These are phyloP conservation scores for Clarireedia homoeocarpa DNA, from an alignment of 2,329 filamentous ascomycete genomes.

Conservation along the genomic window DNA sequence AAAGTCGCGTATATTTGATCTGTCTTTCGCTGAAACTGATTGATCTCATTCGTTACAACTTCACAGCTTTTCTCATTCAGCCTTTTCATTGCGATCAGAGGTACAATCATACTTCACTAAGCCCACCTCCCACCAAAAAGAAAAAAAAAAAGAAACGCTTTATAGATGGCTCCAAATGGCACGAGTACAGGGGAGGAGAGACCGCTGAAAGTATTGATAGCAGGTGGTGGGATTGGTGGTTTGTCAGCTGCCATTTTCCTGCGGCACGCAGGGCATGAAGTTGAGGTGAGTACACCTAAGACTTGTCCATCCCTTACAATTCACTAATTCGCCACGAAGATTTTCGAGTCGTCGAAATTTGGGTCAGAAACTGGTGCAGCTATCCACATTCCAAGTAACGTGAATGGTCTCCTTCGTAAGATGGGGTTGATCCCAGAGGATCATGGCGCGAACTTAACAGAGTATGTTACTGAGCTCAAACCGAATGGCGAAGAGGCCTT, in stretches of 20 bases:
- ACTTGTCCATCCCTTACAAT: no score
- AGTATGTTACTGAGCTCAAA: conserved; percentile 8
- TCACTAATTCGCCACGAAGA: conserved; percentile 24
- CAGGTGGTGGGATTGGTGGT: conserved; percentile 43
- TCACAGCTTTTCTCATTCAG: background rate
- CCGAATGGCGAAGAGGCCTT: conserved; percentile 1
- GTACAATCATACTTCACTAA: no score
- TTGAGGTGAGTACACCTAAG: conserved; percentile 7
- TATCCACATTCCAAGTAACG: conserved; percentile 55
- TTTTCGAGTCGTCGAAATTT: conserved; percentile 49
- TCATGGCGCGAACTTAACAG: conserved; percentile 26
- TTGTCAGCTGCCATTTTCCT: conserved; percentile 42
- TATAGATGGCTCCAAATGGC: background rate
- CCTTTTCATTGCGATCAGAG: background rate
- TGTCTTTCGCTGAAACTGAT: background rate
- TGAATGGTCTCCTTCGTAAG: conserved; percentile 45
- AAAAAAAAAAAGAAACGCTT: background rate
- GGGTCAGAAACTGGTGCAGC: conserved; percentile 51
- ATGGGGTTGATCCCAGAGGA: conserved; percentile 36
- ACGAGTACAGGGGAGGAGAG: background rate
- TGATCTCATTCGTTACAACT: no score
- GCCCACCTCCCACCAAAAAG: no score
- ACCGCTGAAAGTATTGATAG: conserved; percentile 13
- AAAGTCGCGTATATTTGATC: background rate
- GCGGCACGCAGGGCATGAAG: conserved; percentile 12